Evolutionary conservation across 1,284 basidiomycete species (phyloP).

Genomic region (Stygiomarasmius scandens): DNA sequence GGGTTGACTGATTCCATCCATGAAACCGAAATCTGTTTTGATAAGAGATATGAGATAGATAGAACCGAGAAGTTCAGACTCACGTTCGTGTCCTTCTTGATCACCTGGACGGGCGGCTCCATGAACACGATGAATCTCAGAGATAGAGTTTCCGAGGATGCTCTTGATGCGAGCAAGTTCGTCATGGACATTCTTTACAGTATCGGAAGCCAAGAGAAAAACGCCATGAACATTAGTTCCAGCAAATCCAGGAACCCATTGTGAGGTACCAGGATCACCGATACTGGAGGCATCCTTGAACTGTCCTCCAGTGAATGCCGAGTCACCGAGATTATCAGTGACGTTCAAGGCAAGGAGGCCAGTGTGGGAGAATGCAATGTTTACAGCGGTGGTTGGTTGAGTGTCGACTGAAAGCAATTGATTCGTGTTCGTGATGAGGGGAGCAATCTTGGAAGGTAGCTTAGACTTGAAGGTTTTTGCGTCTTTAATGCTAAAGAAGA

Average conservation of each 20-base stretch:
- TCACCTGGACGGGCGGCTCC: constrained; percentile 35
- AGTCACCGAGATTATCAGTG: constrained; percentile 35
- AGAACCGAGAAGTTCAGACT: constrained; percentile 16
- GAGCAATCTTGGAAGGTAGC: constrained; percentile 29
- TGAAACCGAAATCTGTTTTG: constrained; percentile 35
- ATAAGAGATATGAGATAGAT: neutral
- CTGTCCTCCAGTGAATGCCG: constrained; percentile 35
- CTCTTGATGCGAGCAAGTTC: constrained; percentile 23
- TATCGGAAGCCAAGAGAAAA: constrained; percentile 38
- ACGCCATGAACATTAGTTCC: constrained; percentile 36
- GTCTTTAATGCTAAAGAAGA: constrained; percentile 32
- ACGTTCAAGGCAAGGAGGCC: constrained; percentile 35
- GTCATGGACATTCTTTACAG: constrained; percentile 23
- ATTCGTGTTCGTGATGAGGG: constrained; percentile 31
- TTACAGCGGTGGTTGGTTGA: constrained; percentile 29
- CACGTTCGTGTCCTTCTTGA: constrained; percentile 38
- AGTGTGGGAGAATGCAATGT: constrained; percentile 33
- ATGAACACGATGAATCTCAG: constrained; percentile 31
- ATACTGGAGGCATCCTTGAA: constrained; percentile 28
- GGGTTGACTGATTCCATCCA: constrained; percentile 44
- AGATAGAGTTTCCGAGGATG: constrained; percentile 29
- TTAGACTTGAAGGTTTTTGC: constrained; percentile 25
- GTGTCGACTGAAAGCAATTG: constrained; percentile 21
- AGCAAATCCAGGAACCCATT: constrained; percentile 39
- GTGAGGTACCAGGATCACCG: constrained; percentile 27